Conservation (phyloP, 1,284 basidiomycete genomes). For the Blastosporella zonata region DNA sequence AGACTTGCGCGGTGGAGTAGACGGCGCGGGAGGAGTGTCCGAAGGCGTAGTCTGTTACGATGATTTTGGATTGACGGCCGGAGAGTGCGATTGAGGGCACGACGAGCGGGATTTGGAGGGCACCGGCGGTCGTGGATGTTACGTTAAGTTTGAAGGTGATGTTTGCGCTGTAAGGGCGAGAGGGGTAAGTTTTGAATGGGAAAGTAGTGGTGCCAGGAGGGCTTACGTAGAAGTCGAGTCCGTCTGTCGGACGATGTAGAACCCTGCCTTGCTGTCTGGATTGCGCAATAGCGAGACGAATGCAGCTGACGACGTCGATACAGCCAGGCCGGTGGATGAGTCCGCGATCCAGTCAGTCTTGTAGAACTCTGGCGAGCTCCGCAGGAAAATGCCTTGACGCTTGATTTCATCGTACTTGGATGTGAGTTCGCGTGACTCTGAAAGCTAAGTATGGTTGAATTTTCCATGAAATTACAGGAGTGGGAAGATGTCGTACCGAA, state of each 20-base stretch:
- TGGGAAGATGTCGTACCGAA: slow-evolving; percentile 30
- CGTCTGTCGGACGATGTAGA: slow-evolving; percentile 68
- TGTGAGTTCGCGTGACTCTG: slow-evolving; percentile 67
- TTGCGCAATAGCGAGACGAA: slow-evolving; percentile 68
- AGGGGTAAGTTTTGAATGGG: not conserved
- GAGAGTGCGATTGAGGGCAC: slow-evolving; percentile 51
- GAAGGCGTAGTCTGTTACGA: slow-evolving; percentile 67
- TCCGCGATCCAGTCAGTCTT: slow-evolving; percentile 75
- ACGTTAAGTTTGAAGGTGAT: slow-evolving; percentile 56
- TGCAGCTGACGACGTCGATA: slow-evolving; percentile 45
- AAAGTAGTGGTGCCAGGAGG: not conserved
- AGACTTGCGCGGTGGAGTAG: slow-evolving; percentile 67
- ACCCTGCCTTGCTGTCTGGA: slow-evolving; percentile 59
- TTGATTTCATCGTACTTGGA: slow-evolving; percentile 75
- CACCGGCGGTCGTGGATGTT: slow-evolving; percentile 42
- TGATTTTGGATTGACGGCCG: slow-evolving; percentile 68
- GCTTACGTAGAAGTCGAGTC: slow-evolving; percentile 66
- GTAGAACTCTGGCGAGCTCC: slow-evolving; percentile 71
- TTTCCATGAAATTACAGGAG: not conserved
- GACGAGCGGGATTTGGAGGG: slow-evolving; percentile 51
- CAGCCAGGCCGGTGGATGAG: slow-evolving; percentile 47
- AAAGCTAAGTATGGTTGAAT: slow-evolving; percentile 36
- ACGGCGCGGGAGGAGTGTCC: slow-evolving; percentile 49
- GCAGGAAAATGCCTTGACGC: slow-evolving; percentile 69
- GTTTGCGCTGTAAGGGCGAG: slow-evolving; percentile 43